Base-by-base conservation (phyloP, 257 asterid genomes). In the Eucommia ulmoides region DNA sequence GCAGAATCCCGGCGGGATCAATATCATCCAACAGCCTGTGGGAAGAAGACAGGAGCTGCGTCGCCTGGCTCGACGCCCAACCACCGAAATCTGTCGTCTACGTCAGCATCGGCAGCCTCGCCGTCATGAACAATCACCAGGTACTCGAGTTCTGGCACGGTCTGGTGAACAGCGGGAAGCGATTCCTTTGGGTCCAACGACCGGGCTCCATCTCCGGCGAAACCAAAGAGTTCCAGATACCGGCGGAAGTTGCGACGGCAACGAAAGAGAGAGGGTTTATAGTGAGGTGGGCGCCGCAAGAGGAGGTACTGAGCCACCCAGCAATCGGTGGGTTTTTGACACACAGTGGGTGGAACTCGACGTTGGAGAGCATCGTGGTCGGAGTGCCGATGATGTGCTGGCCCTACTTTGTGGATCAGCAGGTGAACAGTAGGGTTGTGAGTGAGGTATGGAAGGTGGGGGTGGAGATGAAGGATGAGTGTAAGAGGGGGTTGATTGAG, bases 321-420 rank as follows among this genome's bases (percentile, higher is more conserved):
- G 41, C 85, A 0, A 53, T 77, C 0, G 80, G 65, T 1, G 84
- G 82, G 0, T 74, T 74, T 18, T 60, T 78, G 45, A 80, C 85
- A 1, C 84, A 80, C 19, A 53, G 63, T 41, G 89, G 84, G 6
- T 76, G 84, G 89, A 74, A 76, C 23, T 76, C 82, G 2, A 77
- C 75, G 8, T 19, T 80, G 10, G 85, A 77, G 10, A 58, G 75
- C 3, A 33, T 80, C 3, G 52, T 35, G 0, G 73, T 49, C 0
- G 83, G 83, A 0, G 60, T 66, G 24, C 91, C 85, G 0, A 80
- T 77, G 85, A 53, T 80, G 1, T 80, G 76, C 4, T 72, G 83
- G 81, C 83, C 85, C 2, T 74, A 61, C 22, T 71, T 74, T 23
- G 53, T 58, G 0, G 85, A 77, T 17, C 91, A 77, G 56, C 76